Base-by-base conservation (phyloP, 257 asterid species). In the Paulownia fortunei region DNA sequence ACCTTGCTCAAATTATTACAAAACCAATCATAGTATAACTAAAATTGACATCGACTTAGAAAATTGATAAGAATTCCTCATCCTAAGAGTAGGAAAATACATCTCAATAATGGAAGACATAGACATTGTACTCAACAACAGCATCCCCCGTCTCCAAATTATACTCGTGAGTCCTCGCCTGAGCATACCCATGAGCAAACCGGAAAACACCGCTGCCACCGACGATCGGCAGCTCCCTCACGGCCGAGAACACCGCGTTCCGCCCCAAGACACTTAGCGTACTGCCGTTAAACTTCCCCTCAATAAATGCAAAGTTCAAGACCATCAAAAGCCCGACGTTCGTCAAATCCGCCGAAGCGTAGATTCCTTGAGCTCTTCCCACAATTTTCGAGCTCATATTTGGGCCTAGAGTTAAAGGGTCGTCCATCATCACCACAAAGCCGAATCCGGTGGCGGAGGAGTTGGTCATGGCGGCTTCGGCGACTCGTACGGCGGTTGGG, bases 131-230 rank as follows among this genome's bases (percentile, higher is more conserved):
- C 83, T 86, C 88, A 2, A 86, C 87, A 12, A 81, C 79, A 46
- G 88, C 88, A 69, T 86, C 83, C 39, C 85, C 85, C 0, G 83
- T 86, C 6, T 56, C 51, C 15, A 61, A 5, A 24, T 84, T 32
- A 0, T 62, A 10, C 0, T 19, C 0, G 30, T 63, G 79, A 15
- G 90, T 86, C 80, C 60, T 86, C 19, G 86, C 90, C 67, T 63
- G 78, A 7, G 85, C 83, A 8, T 81, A 86, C 0, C 90, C 90
- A 1, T 73, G 55, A 0, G 83, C 88, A 15, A 79, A 84, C 13
- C 90, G 86, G 88, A 86, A 86, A 15, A 68, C 79, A 13, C 90
- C 90, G 80, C 85, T 84, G 13, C 90, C 90, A 19, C 90, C 90
- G 30, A 86, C 85, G 1, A 86, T 34, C 15, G 90, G 88, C 85